phyloP scores from a whole-genome alignment of 768 basidiomycete species.

The Lentinula guzmanii region DNA sequence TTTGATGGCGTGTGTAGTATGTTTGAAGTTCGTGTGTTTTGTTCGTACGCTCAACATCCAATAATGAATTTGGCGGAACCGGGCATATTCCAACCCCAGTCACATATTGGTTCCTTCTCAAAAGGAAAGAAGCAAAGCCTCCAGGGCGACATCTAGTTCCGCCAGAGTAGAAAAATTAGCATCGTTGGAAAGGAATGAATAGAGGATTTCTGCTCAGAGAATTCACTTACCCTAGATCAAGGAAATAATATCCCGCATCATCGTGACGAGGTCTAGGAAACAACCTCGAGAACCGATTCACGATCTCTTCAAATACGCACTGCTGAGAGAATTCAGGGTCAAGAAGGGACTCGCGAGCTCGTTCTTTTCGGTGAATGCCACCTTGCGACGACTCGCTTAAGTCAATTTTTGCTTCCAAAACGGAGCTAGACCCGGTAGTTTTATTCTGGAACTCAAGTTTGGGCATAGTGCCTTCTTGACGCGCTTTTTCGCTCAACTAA shows the following conservation, averaged over 20 bases:
- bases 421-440: too few species aligned
- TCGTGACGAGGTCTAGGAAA: not conserved
- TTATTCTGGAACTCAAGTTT: not conserved
- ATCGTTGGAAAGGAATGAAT: too few species aligned
- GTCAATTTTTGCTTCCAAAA: not conserved
- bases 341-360: too few species aligned
- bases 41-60: slow-evolving; percentile 18
- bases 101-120: slow-evolving; percentile 17
- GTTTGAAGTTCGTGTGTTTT: slow-evolving; percentile 14
- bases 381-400: too few species aligned
- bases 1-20: not conserved
- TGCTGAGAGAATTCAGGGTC: not conserved
- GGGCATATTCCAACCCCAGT: slow-evolving; percentile 17
- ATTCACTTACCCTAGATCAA: not conserved
- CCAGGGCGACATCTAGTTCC: slow-evolving; percentile 21
- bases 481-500: not conserved
- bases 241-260: not conserved
- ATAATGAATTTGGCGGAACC: slow-evolving; percentile 15
- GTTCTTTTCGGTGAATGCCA: too few species aligned
- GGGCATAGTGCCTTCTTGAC: not conserved
- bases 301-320: not conserved
- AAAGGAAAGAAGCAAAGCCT: slow-evolving; percentile 24
- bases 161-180: too few species aligned
- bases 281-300: not conserved
- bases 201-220: too few species aligned